A percentile compares a stretch with the other conserved stretches of the same genome.
These are phyloP conservation scores for Scheffersomyces cryptocercus DNA, from an alignment of 1,139 yeast genomes.

Conservation along the genomic window DNA sequence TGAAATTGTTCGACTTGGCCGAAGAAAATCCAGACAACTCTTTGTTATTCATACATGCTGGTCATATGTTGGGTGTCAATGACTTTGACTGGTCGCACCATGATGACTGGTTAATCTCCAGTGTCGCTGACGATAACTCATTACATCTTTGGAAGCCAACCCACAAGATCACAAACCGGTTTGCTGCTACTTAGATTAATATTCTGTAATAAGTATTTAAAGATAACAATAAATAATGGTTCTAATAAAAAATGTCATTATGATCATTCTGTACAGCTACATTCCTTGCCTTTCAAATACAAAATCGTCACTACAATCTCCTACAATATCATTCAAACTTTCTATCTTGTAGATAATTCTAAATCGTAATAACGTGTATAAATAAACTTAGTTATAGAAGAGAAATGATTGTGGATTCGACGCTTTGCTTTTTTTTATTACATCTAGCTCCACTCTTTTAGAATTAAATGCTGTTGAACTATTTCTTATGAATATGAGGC, in stretches of 20 bases:
- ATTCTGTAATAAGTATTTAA: neutral
- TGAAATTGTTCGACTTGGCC: slow-evolving; percentile 68
- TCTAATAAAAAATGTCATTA: too few species aligned
- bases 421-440: neutral
- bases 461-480: neutral
- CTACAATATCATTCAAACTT: too few species aligned
- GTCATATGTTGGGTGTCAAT: slow-evolving; percentile 86
- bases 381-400: neutral
- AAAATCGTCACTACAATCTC: too few species aligned
- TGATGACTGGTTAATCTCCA: slow-evolving; percentile 75
- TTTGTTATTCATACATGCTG: slow-evolving; percentile 76
- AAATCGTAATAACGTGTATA: slow-evolving; percentile 1
- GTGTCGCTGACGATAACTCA: slow-evolving; percentile 87
- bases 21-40: slow-evolving; percentile 38
- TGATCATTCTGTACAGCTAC: too few species aligned
- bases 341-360: neutral
- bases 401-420: neutral
- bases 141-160: slow-evolving; percentile 83
- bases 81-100: slow-evolving; percentile 87
- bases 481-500: neutral
- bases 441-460: neutral
- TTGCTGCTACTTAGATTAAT: neutral
- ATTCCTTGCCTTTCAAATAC: too few species aligned
- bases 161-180: slow-evolving; percentile 18
- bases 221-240: too few species aligned